Evolutionary conservation across 352 stramenopile genomes (phyloP), one percentile per base, ranked within the genome.

Genomic region (Phytophthora pisi): DNA sequence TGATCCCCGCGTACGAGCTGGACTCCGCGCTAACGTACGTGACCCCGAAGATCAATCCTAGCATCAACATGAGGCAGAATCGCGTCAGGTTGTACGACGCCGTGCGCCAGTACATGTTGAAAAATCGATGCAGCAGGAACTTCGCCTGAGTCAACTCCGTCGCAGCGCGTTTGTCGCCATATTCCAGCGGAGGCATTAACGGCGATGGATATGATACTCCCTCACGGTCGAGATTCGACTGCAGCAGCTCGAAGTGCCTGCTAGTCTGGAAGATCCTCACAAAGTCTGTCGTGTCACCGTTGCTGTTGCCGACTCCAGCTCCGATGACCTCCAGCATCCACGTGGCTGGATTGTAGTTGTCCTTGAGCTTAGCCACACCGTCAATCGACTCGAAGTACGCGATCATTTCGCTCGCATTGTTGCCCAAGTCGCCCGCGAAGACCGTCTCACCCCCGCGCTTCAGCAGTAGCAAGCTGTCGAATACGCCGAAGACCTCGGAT

Each of bases 81-180:
- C 30, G 30, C 30, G 30, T 34, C 30, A 34, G 6, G 30, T 34
- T 34, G 30, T 34, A 34, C 30, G 30, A 34, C 30, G 30, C 30
- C 30, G 30, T 34, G 30, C 30, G 30, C 30, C 30, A 34, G 30
- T 34, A 34, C 30, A 34, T 81, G 57, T 56, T 79, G 30, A 77
- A 78, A 18, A 87, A 81, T 15, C 84, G 74, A 34, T 80, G 56
- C 26, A 87, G 69, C 15, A 95, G 31, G 42, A 77, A 61, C 71
- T 70, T 34, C 30, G 30, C 30, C 2, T 34, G 30, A 34, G 30
- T 34, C 30, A 34, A 9, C 30, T 34, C 30, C 7, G 30, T 34
- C 30, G 30, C 30, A 34, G 30, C 30, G 30, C 30, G 30, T 34
- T 34, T 34, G 30, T 34, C 30, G 30, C 30, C 30, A 6, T 34